These are phyloP conservation scores for Ophiostoma perfectum DNA, from an alignment of 2,329 filamentous ascomycete genomes.

Conservation along the genomic window DNA sequence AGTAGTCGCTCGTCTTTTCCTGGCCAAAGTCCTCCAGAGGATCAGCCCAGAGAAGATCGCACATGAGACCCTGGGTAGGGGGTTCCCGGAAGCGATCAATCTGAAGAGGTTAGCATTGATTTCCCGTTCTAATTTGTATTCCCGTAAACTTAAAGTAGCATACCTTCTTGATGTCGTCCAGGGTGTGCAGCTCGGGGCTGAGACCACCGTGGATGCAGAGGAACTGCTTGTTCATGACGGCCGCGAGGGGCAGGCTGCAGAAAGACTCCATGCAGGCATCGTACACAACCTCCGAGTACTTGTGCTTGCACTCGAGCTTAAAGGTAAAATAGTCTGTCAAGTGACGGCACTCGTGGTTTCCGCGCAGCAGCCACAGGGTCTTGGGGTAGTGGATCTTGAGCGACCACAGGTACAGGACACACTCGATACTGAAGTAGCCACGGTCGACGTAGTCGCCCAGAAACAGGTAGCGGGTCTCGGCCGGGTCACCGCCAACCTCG, in stretches of 20 bases:
- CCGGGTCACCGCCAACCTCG: constrained; percentile 92
- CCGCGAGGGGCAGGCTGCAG: constrained; percentile 85
- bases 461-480: constrained; percentile 95
- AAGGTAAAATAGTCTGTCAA: constrained; percentile 99
- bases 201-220: constrained; percentile 95
- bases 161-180: constrained; percentile 78
- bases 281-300: constrained; percentile 93
- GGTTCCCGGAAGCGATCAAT: constrained; percentile 98
- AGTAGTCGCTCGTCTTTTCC: constrained; percentile 97
- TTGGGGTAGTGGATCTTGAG: constrained; percentile 99
- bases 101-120: constrained; percentile 30
- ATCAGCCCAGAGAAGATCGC: constrained; percentile 98
- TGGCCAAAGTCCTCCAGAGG: constrained; percentile 97
- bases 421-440: constrained; percentile 99
- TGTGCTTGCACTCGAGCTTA: constrained; percentile 99
- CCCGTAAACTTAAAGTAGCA: not conserved
- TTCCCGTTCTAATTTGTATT: too few species aligned
- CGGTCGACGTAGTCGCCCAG: constrained; percentile 96
- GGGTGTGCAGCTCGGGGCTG: constrained; percentile 89
- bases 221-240: constrained; percentile 99
- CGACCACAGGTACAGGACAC: constrained; percentile 94
- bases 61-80: constrained; percentile 96
- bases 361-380: constrained; percentile 91
- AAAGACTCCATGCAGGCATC: constrained; percentile 99
- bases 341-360: constrained; percentile 98